Evolutionary conservation across 176 grass and related monocot species (phyloP), one percentile per base, ranked within the genome.

Genomic region (Bolboschoenus planiculmis): DNA sequence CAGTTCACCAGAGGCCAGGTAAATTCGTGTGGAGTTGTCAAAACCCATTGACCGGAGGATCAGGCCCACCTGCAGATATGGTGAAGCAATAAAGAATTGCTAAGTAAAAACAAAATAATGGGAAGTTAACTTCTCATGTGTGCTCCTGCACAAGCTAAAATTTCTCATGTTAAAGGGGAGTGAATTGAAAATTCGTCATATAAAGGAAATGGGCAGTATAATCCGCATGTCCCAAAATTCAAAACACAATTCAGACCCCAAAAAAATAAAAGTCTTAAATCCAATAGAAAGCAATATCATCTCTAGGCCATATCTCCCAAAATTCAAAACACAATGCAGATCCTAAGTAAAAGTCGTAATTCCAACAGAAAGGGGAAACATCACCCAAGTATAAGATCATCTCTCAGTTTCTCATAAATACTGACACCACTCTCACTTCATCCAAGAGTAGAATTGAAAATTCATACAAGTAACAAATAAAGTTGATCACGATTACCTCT

Each of bases 1-100:
- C 35, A 99, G 90, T 56, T 93, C 88, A 7, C 96, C 96, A 44
- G 96, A 90, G 82, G 96, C 96, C 84, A 99, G 91, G 79, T 95
- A 99, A 66, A 95, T 99, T 36, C 87, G 80, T 64, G 93, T 99
- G 34, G 56, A 84, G 85, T 99, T 99, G 47, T 88, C 87, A 83
- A 99, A 99, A 36, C 91, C 78, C 90, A 99, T 90, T 29, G 91
- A 86, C 6, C 43, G 80, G 16, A 99, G 85, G 37, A 99, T 88
- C 35, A 99, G 84, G 63, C 92, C 96, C 55, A 95, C 92, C 96
- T 99, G 87, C 42, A 78, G 33, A 86, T 24, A 42, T 48, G 24
- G 24, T 5, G 7, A 37, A 86, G 58, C 42, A 88, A 34, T 34
- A 83, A 36, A 42, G n/a, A 53, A 82, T 48, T 66, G 56, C 4